These are phyloP conservation scores for Yamadazyma scolyti DNA, from an alignment of 805 yeast genomes.

Conservation along the genomic window DNA sequence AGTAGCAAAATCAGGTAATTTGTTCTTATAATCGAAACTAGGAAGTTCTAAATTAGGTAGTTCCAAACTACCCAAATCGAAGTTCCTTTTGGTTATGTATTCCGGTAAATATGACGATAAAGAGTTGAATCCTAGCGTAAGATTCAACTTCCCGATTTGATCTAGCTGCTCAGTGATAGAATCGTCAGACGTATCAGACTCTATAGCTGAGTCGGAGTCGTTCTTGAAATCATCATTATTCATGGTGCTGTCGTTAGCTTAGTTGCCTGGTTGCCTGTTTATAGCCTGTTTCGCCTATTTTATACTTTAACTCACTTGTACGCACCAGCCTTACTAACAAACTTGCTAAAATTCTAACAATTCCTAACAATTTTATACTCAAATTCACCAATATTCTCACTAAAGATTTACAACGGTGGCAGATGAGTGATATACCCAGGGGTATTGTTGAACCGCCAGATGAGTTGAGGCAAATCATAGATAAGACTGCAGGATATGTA, in stretches of 20 bases:
- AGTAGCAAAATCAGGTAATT: slow-evolving; percentile 5
- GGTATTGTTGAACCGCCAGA: slow-evolving; percentile 45
- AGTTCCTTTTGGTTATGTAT: slow-evolving; percentile 5
- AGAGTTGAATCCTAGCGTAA: slow-evolving; percentile 1
- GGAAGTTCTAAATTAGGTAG: slow-evolving; percentile 7
- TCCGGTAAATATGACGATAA: slow-evolving; percentile 8
- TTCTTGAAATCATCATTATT: too few relatives aligned
- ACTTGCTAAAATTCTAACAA: too few relatives aligned
- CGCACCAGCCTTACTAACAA: too few relatives aligned
- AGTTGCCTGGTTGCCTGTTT: too few relatives aligned
- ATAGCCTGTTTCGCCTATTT: too few relatives aligned
- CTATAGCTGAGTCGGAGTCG: not conserved
- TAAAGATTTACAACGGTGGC: too few relatives aligned
- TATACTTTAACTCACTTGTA: too few relatives aligned
- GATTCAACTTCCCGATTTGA: slow-evolving; percentile 45
- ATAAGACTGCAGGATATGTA: slow-evolving; percentile 71
- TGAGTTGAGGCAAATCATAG: slow-evolving; percentile 49
- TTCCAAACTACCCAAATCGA: slow-evolving; percentile 3
- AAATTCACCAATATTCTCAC: too few relatives aligned
- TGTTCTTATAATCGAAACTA: slow-evolving; percentile 5
- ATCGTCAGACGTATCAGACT: slow-evolving; percentile 26
- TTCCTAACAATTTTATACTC: too few relatives aligned
- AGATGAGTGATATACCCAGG: slow-evolving; percentile 6
- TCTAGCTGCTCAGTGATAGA: slow-evolving; percentile 47
- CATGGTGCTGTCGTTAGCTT: too few relatives aligned